These are phyloP conservation scores for Myriosclerotinia curreyana DNA, from an alignment of 2,329 filamentous ascomycete genomes.

Conservation along the genomic window DNA sequence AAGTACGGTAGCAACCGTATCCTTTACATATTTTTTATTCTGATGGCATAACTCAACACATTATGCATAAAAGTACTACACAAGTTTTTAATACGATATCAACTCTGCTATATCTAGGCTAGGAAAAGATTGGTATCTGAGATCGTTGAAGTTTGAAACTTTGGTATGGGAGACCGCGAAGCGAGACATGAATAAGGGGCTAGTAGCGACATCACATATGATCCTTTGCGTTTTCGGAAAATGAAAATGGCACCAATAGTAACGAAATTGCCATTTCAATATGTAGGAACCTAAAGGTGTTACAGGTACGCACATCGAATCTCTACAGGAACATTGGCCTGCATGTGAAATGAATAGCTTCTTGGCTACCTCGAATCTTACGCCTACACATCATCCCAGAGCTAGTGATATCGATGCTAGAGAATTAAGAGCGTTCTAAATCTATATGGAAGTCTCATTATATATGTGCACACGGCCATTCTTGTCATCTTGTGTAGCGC, in stretches of 20 bases:
- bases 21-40: background rate
- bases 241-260: background rate
- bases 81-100: background rate
- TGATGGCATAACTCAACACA: background rate
- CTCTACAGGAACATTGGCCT: background rate
- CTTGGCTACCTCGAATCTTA: background rate
- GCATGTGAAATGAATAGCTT: background rate
- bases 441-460: background rate
- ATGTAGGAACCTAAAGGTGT: too few species aligned
- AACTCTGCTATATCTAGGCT: background rate
- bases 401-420: too few species aligned
- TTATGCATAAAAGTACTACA: background rate
- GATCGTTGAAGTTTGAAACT: background rate
- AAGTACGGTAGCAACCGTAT: background rate
- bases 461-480: background rate
- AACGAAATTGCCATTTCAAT: rapidly evolving
- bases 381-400: background rate
- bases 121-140: background rate
- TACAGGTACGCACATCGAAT: background rate
- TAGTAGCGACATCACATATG: background rate
- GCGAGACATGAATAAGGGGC: background rate
- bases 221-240: background rate
- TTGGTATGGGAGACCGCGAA: background rate
- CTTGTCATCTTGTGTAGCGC: background rate
- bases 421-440: background rate